A percentile compares a stretch with the other conserved stretches of the same genome.
These are phyloP conservation scores for Phytophthora fragariae DNA, from an alignment of 352 stramenopile genomes.

Conservation along the genomic window DNA sequence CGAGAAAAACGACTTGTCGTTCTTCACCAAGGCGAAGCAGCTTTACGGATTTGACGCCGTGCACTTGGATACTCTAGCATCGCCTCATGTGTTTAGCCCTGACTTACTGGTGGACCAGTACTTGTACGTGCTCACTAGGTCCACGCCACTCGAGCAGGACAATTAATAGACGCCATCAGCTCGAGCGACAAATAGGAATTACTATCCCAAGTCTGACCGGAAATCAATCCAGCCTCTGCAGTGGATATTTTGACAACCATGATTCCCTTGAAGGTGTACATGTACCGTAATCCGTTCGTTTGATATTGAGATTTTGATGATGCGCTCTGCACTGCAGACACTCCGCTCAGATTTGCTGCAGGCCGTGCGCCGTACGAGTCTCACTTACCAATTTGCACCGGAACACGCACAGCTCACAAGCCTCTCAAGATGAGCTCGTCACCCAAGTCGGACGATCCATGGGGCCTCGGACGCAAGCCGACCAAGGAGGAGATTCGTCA, in stretches of 20 bases:
- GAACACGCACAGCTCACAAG: slow-evolving; percentile 1
- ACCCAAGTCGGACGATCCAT: slow-evolving; percentile 9
- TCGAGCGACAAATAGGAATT: background rate
- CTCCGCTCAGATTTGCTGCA: background rate
- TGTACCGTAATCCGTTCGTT: background rate
- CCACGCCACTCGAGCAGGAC: background rate
- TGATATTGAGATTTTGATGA: slow-evolving; percentile 1
- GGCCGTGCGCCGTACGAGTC: background rate
- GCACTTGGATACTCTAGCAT: slow-evolving; percentile 51
- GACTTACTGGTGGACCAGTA: slow-evolving; percentile 56
- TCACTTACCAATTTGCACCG: slow-evolving; percentile 18
- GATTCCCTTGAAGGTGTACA: background rate
- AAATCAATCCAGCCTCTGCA: background rate
- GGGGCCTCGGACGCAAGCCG: slow-evolving; percentile 23
- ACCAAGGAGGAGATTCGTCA: slow-evolving; percentile 21
- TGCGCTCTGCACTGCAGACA: background rate
- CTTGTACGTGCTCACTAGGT: slow-evolving; percentile 51
- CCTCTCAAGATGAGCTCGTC: slow-evolving; percentile 14
- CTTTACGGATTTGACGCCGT: slow-evolving; percentile 44
- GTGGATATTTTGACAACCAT: background rate
- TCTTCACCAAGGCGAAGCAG: slow-evolving; percentile 56
- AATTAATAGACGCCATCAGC: background rate
- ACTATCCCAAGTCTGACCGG: background rate
- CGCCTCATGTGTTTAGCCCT: slow-evolving; percentile 53
- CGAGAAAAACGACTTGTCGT: slow-evolving; percentile 57